Evolutionary conservation across 495 filamentous ascomycete genomes (phyloP), one percentile per base, ranked within the genome.

Genomic region (Darksidea phi): DNA sequence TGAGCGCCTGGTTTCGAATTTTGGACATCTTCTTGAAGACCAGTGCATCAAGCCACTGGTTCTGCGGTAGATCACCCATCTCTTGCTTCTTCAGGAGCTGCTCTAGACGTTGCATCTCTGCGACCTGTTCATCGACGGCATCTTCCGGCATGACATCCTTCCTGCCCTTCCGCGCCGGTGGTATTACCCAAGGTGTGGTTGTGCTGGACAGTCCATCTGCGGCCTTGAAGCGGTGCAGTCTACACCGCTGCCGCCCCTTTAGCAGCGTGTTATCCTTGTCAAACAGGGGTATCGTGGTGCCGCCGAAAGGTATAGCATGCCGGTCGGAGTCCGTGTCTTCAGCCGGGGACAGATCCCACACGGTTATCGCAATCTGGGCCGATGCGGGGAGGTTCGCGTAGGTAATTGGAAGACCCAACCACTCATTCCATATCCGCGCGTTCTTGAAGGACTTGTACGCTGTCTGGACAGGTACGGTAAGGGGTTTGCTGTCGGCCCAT

Each of bases 31-130:
- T 86, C 38, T 91, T 86, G 70, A 95, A 97, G 6, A 95, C 90
- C 59, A 97, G 78, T 63, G 91, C 87, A 70, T 99, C 94, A 50
- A 99, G 82, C 94, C 94, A 97, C 70, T 95, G 91, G 45, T 94
- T 87, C 15, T 89, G 82, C 2, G 88, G 86, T 13, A 99, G 92
- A 67, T 97, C 93, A 21, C 90, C 90, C 86, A 97, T 94, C 71
- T 99, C 94, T 67, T 97, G 95, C 72, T 96, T 95, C 76, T 99
- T 99, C 67, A 99, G 88, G 47, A 97, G 69, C 52, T 84, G 85
- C 70, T 95, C 90, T 42, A 97, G 78, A 15, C 92, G 79, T 59
- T 94, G 89, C 43, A 93, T 75, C 72, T 97, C 91, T 38, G 86
- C 78, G 6, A 70, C 58, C 67, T 90, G 87, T 51, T 75, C 85